Percentiles rank a stretch among this genome's conserved stretches.
Evolutionary conservation across 257 asterid species (phyloP).

Genomic region (Solanum chilense): DNA sequence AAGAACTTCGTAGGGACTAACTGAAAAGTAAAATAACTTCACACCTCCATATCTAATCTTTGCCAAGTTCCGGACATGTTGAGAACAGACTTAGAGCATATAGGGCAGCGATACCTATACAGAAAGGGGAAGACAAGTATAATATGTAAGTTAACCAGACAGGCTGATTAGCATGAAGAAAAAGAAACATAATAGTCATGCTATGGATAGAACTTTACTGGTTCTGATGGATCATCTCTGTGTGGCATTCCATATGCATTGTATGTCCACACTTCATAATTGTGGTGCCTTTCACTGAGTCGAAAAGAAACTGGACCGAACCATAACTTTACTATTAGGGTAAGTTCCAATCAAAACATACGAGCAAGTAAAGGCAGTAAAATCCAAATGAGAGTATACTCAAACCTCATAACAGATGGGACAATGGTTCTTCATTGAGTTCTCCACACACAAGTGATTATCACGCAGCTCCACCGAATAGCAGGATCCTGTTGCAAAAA

Average conservation of each 20-base stretch:
- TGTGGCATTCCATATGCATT: slow-evolving; percentile 60
- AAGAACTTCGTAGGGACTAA: not conserved
- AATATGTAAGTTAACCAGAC: not conserved
- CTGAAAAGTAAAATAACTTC: not conserved
- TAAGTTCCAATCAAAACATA: not conserved
- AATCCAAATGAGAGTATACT: not conserved
- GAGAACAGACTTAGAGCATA: slow-evolving; percentile 65
- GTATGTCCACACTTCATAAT: slow-evolving; percentile 90
- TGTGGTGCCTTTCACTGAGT: slow-evolving; percentile 59
- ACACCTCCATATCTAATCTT: slow-evolving; percentile 71
- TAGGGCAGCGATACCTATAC: slow-evolving; percentile 82
- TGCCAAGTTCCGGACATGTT: slow-evolving; percentile 65
- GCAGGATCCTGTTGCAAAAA: slow-evolving; percentile 66
- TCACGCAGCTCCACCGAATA: slow-evolving; percentile 48
- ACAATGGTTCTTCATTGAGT: slow-evolving; percentile 88
- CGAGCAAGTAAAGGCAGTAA: not conserved
- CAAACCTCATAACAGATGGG: slow-evolving; percentile 93
- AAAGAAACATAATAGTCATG: not conserved
- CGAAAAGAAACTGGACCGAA: slow-evolving; percentile 71
- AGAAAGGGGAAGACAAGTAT: not conserved
- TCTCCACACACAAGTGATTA: slow-evolving; percentile 74
- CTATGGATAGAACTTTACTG: slow-evolving; percentile 44
- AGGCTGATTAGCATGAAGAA: not conserved
- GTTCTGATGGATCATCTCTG: slow-evolving; percentile 48
- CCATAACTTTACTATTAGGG: not conserved